Conservation (phyloP, 495 filamentous ascomycete species). For the Cetradonia linearis region DNA sequence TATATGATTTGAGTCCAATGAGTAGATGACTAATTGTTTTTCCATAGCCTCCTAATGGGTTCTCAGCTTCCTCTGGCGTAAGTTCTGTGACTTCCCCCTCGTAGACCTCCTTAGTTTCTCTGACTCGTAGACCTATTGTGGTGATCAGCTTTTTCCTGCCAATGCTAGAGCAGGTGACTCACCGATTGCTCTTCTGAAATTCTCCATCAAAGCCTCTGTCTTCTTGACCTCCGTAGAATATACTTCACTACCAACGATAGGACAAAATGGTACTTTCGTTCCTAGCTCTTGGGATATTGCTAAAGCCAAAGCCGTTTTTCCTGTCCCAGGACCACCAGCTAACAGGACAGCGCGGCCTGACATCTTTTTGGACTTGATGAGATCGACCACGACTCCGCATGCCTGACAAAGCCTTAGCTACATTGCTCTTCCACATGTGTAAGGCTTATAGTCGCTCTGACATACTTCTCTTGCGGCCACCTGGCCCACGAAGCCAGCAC, state of each 20-base stretch:
- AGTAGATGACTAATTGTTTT: slow-evolving; percentile 87
- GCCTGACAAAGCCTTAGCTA: slow-evolving; percentile 42
- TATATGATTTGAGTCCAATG: slow-evolving; percentile 79
- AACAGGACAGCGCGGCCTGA: slow-evolving; percentile 85
- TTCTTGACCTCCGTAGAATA: slow-evolving; percentile 98
- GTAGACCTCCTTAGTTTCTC: slow-evolving; percentile 97
- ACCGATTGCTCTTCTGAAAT: slow-evolving; percentile 92
- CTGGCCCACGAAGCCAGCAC: slow-evolving; percentile 84
- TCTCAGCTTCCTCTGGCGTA: slow-evolving; percentile 94
- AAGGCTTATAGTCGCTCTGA: slow-evolving; percentile 11
- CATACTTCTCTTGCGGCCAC: slow-evolving; percentile 71
- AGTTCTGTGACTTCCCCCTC: slow-evolving; percentile 95
- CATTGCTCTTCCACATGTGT: not conserved
- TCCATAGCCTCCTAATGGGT: slow-evolving; percentile 89
- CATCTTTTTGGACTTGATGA: slow-evolving; percentile 94
- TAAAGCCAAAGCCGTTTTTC: slow-evolving; percentile 91
- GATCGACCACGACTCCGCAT: slow-evolving; percentile 86
- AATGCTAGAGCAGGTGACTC: slow-evolving; percentile 20
- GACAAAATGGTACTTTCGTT: slow-evolving; percentile 94
- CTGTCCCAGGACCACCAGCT: slow-evolving; percentile 85
- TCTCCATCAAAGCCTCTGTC: slow-evolving; percentile 97
- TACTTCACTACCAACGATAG: slow-evolving; percentile 92
- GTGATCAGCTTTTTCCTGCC: slow-evolving; percentile 9
- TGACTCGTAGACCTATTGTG: slow-evolving; percentile 62
- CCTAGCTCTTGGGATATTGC: slow-evolving; percentile 92